These are phyloP conservation scores for Torrubiella hemipterigena DNA, from an alignment of 2,329 filamentous ascomycete species.

Conservation along the genomic window DNA sequence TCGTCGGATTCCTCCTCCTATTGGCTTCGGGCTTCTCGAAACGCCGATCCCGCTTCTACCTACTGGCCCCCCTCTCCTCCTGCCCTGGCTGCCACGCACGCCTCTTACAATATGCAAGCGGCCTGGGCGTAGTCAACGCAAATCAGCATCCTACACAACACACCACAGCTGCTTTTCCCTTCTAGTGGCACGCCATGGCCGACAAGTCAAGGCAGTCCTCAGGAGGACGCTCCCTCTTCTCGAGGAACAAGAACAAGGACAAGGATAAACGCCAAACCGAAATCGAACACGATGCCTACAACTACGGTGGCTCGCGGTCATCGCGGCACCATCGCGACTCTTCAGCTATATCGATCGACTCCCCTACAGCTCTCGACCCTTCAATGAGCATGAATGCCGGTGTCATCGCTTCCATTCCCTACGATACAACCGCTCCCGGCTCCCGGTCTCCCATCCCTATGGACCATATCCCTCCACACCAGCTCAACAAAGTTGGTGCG, in stretches of 20 bases:
- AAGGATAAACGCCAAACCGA: conserved; percentile 49
- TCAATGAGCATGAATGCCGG: conserved; percentile 66
- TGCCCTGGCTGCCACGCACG: conserved; percentile 11
- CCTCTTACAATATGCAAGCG: conserved; percentile 8
- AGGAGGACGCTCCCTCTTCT: conserved; percentile 69
- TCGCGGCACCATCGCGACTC: conserved; percentile 67
- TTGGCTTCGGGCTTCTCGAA: no score
- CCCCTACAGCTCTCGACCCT: conserved; percentile 49
- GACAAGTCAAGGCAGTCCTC: conserved; percentile 77
- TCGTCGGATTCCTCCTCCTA: no score
- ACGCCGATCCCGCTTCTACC: no score
- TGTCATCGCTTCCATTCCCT: conserved; percentile 79
- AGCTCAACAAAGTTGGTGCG: conserved; percentile 62
- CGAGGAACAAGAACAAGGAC: conserved; percentile 70
- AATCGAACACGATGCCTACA: conserved; percentile 50
- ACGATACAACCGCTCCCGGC: conserved; percentile 57
- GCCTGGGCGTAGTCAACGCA: background rate
- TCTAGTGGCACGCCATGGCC: no score
- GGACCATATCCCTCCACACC: conserved; percentile 70
- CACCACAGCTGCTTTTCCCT: background rate
- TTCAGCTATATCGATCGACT: conserved; percentile 60
- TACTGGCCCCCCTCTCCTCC: no score
- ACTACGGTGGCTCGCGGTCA: conserved; percentile 51
- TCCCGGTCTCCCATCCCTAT: conserved; percentile 58
- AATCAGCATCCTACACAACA: no score